Evolutionary conservation across 805 yeast genomes (phyloP).

Genomic region (Nakazawaea pomicola): DNA sequence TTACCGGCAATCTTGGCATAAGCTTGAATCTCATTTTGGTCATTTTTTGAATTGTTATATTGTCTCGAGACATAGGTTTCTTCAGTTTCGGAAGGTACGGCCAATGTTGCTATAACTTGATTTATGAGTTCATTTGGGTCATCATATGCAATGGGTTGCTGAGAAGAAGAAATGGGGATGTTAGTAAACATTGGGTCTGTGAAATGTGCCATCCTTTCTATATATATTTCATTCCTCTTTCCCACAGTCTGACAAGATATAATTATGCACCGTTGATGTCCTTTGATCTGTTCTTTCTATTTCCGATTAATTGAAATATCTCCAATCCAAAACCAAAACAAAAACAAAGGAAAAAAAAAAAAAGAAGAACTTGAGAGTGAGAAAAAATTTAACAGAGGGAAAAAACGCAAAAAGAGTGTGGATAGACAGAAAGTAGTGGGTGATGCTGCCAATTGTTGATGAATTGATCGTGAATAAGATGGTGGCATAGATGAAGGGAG

Average conservation of each 20-base stretch:
- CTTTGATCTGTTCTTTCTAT: too few species aligned
- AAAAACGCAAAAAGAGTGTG: not conserved
- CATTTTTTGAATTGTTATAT: slow-evolving; percentile 69
- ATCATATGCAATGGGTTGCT: slow-evolving; percentile 29
- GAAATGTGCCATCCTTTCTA: too few species aligned
- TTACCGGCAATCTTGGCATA: slow-evolving; percentile 94
- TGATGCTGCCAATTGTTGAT: not conserved
- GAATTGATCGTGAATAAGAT: not conserved
- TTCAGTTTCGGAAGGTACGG: slow-evolving; percentile 57
- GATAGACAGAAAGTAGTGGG: not conserved
- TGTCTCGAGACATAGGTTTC: slow-evolving; percentile 67
- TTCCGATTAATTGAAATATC: too few species aligned
- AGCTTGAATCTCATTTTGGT: slow-evolving; percentile 84
- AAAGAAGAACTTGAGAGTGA: not conserved
- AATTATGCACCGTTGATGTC: too few species aligned
- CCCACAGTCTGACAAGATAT: too few species aligned
- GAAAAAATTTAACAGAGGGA: not conserved
- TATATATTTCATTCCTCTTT: too few species aligned
- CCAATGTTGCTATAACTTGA: slow-evolving; percentile 66
- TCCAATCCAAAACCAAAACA: not conserved
- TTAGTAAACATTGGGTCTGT: too few species aligned
- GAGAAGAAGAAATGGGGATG: not conserved
- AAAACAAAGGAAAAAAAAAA: not conserved
- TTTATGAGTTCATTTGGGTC: slow-evolving; percentile 65
- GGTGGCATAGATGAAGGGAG: not conserved